Conservation (phyloP, 1,284 basidiomycete species). For the Takashimella koratensis region DNA sequence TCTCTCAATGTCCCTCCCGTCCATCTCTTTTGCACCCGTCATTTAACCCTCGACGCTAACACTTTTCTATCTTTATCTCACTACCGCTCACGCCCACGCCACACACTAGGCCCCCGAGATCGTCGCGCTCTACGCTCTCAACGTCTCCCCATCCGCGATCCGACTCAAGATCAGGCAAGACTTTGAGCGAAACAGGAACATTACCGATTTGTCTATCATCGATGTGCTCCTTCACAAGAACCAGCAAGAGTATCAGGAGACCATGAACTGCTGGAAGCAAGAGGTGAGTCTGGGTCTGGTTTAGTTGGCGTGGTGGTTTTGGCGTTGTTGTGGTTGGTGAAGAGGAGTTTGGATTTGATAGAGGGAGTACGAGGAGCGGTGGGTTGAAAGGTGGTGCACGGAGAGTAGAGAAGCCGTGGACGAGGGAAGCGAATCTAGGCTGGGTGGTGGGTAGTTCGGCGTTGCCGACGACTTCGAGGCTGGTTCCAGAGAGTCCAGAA, state of each 20-base stretch:
- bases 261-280: slow-evolving; percentile 91
- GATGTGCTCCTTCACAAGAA: slow-evolving; percentile 86
- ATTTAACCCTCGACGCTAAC: neutral
- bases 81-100: neutral
- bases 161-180: slow-evolving; percentile 78
- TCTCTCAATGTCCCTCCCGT: neutral
- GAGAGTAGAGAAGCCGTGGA: too few relatives aligned
- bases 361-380: too few relatives aligned
- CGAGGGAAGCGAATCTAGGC: too few relatives aligned
- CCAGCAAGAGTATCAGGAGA: slow-evolving; percentile 88
- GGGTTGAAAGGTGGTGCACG: too few relatives aligned
- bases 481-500: too few relatives aligned
- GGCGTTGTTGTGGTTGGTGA: too few relatives aligned
- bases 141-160: slow-evolving; percentile 73
- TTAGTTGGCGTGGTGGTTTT: too few relatives aligned
- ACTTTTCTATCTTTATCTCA: neutral
- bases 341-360: too few relatives aligned
- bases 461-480: too few relatives aligned
- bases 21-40: neutral
- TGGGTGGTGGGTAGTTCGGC: too few relatives aligned
- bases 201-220: slow-evolving; percentile 77
- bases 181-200: slow-evolving; percentile 81
- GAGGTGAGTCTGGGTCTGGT: slow-evolving; percentile 38
- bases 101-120: slow-evolving; percentile 88
- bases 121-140: slow-evolving; percentile 76